These are phyloP conservation scores for Colletotrichum camelliae DNA, from an alignment of 2,329 filamentous ascomycete genomes.

Conservation along the genomic window DNA sequence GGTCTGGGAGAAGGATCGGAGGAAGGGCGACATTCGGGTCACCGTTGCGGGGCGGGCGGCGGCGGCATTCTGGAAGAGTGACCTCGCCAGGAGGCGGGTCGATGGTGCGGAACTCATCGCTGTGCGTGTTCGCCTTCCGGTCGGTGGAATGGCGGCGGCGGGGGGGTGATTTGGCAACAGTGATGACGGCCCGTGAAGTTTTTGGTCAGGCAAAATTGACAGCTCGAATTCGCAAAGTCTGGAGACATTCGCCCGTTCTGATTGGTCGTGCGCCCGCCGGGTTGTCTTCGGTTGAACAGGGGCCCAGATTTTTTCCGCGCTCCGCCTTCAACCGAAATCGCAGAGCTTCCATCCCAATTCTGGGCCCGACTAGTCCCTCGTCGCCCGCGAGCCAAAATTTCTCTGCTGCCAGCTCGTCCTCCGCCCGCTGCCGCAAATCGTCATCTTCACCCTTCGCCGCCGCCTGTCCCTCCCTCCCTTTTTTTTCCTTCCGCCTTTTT, in stretches of 20 bases:
- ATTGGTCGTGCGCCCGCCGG: background rate
- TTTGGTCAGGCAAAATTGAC: conserved; percentile 11
- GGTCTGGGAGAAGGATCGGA: conserved; percentile 47
- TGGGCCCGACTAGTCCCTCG: conserved; percentile 3
- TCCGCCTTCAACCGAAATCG: conserved; percentile 41
- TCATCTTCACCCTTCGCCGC: conserved; percentile 22
- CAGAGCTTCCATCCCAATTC: conserved; percentile 27
- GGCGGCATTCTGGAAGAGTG: conserved; percentile 33
- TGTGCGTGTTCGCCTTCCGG: conserved; percentile 31
- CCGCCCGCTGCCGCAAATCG: conserved; percentile 25
- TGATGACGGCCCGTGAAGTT: conserved; percentile 11
- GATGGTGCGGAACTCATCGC: conserved; percentile 49
- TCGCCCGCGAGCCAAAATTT: conserved; percentile 37
- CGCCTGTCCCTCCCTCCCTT: conserved; percentile 24
- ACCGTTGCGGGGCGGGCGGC: conserved; percentile 24
- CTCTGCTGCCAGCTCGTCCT: conserved; percentile 28
- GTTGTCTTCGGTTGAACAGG: conserved; percentile 18
- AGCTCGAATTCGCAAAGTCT: conserved; percentile 5
- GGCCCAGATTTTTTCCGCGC: conserved; percentile 30
- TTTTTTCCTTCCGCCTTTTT: conserved; percentile 13
- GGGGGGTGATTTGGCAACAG: background rate
- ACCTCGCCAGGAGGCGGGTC: conserved; percentile 48
- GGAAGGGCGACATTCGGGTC: conserved; percentile 23
- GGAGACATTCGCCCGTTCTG: background rate
- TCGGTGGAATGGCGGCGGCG: background rate